phyloP scores from a whole-genome alignment of 257 asterid species.

The Dorcoceras hygrometricum region DNA sequence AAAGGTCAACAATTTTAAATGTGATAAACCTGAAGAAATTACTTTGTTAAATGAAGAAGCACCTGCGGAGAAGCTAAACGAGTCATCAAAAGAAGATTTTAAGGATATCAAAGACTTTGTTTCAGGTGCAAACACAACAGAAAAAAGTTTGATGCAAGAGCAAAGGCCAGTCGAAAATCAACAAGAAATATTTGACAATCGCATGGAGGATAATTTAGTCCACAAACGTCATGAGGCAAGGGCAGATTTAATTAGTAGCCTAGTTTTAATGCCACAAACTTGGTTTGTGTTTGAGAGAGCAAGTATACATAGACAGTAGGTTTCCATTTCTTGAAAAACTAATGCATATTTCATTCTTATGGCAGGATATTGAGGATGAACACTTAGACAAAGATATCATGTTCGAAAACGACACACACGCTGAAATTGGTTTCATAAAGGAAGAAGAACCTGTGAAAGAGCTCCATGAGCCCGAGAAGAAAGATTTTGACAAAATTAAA shows the following conservation, averaged over 20 bases:
- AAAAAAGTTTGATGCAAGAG: neutral
- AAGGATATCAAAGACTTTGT: slow-evolving; percentile 14
- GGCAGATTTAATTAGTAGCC: neutral
- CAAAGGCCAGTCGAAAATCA: slow-evolving; percentile 12
- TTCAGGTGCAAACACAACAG: slow-evolving; percentile 6
- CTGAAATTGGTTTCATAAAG: slow-evolving; percentile 7
- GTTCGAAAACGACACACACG: slow-evolving; percentile 12
- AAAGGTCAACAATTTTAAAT: neutral
- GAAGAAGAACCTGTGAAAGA: slow-evolving; percentile 22
- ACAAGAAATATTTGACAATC: slow-evolving; percentile 17
- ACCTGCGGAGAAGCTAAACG: slow-evolving; percentile 15
- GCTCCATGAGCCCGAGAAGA: slow-evolving; percentile 18
- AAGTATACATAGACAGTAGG: neutral
- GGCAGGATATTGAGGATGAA: neutral
- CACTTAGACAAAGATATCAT: neutral
- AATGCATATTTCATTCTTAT: neutral
- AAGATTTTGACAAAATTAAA: slow-evolving; percentile 18
- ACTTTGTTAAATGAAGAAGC: slow-evolving; percentile 22
- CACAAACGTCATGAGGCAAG: neutral
- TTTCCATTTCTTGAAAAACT: neutral
- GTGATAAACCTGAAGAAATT: neutral
- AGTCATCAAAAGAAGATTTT: slow-evolving; percentile 21
- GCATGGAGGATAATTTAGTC: slow-evolving; percentile 9
- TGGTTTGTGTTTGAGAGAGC: neutral
- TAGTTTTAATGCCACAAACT: neutral